phyloP scores from a whole-genome alignment of 164 flowering plant genomes.

The Santalum album region DNA sequence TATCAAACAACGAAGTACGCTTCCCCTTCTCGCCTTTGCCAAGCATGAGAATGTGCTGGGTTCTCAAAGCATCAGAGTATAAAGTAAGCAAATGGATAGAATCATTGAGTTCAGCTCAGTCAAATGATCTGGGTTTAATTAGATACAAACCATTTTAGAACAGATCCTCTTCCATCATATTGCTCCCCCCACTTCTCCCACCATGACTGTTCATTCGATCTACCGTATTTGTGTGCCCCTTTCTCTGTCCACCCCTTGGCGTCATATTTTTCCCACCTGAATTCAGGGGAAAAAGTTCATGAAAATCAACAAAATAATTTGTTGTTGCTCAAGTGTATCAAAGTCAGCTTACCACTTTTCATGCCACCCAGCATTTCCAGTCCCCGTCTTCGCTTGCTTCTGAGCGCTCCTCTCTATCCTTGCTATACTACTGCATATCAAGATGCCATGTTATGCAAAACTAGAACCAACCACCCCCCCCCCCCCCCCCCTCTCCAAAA shows the following conservation, averaged over 20 bases:
- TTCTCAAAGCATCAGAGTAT: background rate
- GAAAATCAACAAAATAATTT: background rate
- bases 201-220: slow-evolving; percentile 96
- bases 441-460: background rate
- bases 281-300: background rate
- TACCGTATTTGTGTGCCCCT: slow-evolving; percentile 95
- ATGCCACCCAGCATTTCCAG: slow-evolving; percentile 94
- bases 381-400: slow-evolving; percentile 96
- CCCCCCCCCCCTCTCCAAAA: too few relatives aligned
- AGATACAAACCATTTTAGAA: slow-evolving; percentile 76
- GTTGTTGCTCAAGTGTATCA: background rate
- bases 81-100: background rate
- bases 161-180: slow-evolving; percentile 95
- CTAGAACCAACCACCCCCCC: too few relatives aligned
- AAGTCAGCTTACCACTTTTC: slow-evolving; percentile 74
- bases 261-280: slow-evolving; percentile 98
- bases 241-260: slow-evolving; percentile 98
- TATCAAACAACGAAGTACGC: background rate
- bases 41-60: background rate
- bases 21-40: background rate
- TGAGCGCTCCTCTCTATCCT: slow-evolving; percentile 96
- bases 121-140: too few relatives aligned
- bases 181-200: slow-evolving; percentile 99
- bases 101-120: too few relatives aligned
- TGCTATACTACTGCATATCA: slow-evolving; percentile 67